Conservation (phyloP, 139 green algal genomes). For the Picochlorum sp. region DNA sequence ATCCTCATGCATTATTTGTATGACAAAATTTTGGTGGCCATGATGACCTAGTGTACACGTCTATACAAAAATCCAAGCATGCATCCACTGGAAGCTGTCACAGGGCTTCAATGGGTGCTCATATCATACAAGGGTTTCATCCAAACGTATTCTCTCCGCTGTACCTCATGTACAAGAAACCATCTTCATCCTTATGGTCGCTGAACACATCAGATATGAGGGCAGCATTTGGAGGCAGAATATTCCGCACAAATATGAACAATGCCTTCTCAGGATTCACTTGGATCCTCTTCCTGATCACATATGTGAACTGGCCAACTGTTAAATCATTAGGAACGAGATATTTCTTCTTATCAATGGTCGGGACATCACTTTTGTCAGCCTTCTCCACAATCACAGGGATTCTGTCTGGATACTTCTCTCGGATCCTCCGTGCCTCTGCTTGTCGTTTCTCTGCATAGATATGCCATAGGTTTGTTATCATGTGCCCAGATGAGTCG, state of each 20-base stretch:
- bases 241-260: slow-evolving; percentile 98
- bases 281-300: slow-evolving; percentile 96
- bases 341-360: slow-evolving; percentile 99
- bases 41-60: no score
- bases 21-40: no score
- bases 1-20: no score
- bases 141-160: slow-evolving; percentile 84
- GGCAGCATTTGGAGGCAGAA: slow-evolving; percentile 87
- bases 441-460: slow-evolving; percentile 86
- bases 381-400: slow-evolving; percentile 97
- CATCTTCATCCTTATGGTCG: slow-evolving; percentile 97
- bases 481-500: no score
- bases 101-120: no score
- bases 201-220: slow-evolving; percentile 97
- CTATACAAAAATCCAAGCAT: no score
- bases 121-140: background rate
- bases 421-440: slow-evolving; percentile 85
- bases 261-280: slow-evolving; percentile 94
- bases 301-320: slow-evolving; percentile 98
- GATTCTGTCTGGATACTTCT: slow-evolving; percentile 96
- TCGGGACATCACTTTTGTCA: slow-evolving; percentile 90
- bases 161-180: slow-evolving; percentile 98
- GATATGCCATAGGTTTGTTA: background rate
- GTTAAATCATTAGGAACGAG: slow-evolving; percentile 95
- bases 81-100: no score